phyloP scores from a whole-genome alignment of 2,329 filamentous ascomycete species.

The Ascocoryne sarcoides region DNA sequence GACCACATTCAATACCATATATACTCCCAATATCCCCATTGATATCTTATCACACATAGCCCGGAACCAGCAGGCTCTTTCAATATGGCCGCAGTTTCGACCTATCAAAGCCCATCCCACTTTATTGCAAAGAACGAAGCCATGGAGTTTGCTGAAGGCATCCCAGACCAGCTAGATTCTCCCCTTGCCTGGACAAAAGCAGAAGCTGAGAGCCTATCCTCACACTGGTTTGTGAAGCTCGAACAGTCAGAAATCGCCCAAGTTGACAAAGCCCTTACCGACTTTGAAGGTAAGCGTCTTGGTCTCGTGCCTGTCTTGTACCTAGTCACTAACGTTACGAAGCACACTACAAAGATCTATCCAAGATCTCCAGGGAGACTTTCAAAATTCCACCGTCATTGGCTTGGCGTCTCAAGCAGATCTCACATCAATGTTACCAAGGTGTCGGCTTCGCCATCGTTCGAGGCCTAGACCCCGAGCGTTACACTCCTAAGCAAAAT shows the following conservation, averaged over 20 bases:
- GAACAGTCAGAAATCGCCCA: not conserved
- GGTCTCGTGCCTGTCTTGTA: no score
- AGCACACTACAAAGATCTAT: not conserved
- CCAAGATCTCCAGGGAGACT: not conserved
- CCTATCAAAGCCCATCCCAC: no score
- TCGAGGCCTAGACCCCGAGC: not conserved
- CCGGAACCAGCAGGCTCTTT: not conserved
- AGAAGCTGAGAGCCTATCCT: not conserved
- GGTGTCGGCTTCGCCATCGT: not conserved
- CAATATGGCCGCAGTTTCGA: not conserved
- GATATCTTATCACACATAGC: not conserved
- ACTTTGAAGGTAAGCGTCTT: not conserved
- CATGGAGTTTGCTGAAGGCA: not conserved
- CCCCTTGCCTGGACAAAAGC: not conserved
- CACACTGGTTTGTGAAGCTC: not conserved
- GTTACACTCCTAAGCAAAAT: not conserved
- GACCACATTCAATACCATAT: not conserved
- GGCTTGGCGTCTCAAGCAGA: not conserved
- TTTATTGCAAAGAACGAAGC: no score
- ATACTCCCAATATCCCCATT: not conserved
- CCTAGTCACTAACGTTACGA: not conserved
- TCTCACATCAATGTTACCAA: not conserved
- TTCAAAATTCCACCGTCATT: not conserved
- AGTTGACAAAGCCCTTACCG: not conserved
- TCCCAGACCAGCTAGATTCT: not conserved